Base-by-base conservation (phyloP, 2,329 filamentous ascomycete genomes). In the Epichloe festucae region DNA sequence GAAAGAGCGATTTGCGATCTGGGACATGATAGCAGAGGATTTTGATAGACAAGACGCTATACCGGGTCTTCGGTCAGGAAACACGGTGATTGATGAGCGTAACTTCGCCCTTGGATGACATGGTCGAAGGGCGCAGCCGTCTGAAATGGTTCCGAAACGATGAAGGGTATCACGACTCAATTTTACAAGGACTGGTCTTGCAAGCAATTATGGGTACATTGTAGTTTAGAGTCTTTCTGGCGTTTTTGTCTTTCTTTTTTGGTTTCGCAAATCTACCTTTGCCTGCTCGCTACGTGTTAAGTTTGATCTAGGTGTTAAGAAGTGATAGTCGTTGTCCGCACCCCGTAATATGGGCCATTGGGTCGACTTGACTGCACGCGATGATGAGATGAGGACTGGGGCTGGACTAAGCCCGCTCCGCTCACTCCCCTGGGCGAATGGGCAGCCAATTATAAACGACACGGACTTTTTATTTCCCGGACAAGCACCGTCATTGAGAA, bases 1-100 rank as follows among this genome's bases (percentile, higher is more conserved):
- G 54, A 57, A 56, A 8, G 60, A 62, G n/a, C 58, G 63, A 49
- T 62, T 68, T 38, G 59, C 59, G 46, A 57, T 59, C 7, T 73
- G 69, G 71, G 64, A 66, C 34, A 55, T 55, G 14, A 56, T 73
- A 51, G 66, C 67, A 14, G 54, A 60, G 34, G 70, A 72, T 49
- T 59, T 74, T 36, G 54, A 60, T 36, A 62, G 63, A 34, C 69
- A 73, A 54, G 62, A 57, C 23, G 65, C 59, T 27, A 62, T 59
- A 49, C 63, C 66, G 1, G 57, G 62, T 12, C 56, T 70, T 46
- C 62, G 59, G 46, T 66, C 67, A 12, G 69, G 69, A 1, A 63
- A 68, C 53, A 71, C 69, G 12, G 67, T 65, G 11, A 62, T 70
- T 55, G 67, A 70, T 47, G 65, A 68, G 44, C 62, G 67, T 35